Percentiles rank a stretch among this genome's conserved stretches.
These are phyloP conservation scores for Chrysanthemum seticuspe DNA, from an alignment of 129 eudicot species.

Conservation along the genomic window DNA sequence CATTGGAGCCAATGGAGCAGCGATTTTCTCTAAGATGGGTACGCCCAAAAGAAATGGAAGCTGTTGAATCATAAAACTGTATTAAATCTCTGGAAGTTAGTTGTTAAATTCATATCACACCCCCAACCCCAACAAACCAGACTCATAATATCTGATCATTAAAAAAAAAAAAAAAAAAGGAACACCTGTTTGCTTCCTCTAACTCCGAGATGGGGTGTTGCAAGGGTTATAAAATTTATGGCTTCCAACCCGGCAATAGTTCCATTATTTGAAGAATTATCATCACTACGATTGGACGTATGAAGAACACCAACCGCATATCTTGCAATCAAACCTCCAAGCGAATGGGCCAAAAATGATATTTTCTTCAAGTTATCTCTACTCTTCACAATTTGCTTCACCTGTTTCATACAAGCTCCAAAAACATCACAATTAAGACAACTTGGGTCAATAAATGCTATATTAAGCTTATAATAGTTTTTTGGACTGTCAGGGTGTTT, in stretches of 20 bases:
- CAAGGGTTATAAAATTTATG: slow-evolving; percentile 81
- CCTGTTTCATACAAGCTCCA: slow-evolving; percentile 47
- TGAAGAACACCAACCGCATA: slow-evolving; percentile 74
- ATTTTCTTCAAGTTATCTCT: slow-evolving; percentile 68
- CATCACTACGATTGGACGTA: slow-evolving; percentile 5
- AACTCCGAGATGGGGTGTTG: slow-evolving; percentile 98
- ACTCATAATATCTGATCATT: not conserved
- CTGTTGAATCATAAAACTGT: slow-evolving; percentile 61
- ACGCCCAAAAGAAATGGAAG: slow-evolving; percentile 94
- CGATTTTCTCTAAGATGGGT: slow-evolving; percentile 86
- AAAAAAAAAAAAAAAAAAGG: too few relatives aligned
- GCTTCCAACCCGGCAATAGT: slow-evolving; percentile 86
- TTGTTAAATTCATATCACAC: slow-evolving; percentile 6
- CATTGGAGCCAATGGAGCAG: slow-evolving; percentile 81
- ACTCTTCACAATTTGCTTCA: slow-evolving; percentile 65
- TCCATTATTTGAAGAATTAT: slow-evolving; percentile 37
- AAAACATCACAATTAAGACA: not conserved
- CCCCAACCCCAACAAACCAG: not conserved
- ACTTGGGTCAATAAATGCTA: not conserved
- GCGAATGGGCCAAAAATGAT: slow-evolving; percentile 94
- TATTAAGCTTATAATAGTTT: not conserved
- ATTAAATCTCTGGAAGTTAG: slow-evolving; percentile 34
- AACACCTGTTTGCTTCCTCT: slow-evolving; percentile 97
- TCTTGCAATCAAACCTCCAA: slow-evolving; percentile 94
- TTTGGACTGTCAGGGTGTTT: too few relatives aligned